phyloP scores from a whole-genome alignment of 1,139 yeast species.

The Suhomyces chickasaworum region DNA sequence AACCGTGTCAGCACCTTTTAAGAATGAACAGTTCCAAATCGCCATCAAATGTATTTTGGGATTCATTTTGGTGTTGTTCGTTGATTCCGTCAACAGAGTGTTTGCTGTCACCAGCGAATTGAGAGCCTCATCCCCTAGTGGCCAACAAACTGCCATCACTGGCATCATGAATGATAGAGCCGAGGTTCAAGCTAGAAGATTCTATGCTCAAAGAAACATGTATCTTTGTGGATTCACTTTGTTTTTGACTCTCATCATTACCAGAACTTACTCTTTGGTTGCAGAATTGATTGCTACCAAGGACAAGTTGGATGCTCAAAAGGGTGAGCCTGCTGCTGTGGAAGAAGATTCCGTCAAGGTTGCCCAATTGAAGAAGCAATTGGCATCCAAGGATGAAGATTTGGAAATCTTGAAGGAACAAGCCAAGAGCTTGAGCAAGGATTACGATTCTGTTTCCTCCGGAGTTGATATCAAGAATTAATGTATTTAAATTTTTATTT shows the following conservation, averaged over 20 bases:
- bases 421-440: constrained; percentile 64
- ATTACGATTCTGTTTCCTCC: constrained; percentile 55
- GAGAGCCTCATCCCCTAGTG: constrained; percentile 28
- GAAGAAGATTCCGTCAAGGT: constrained; percentile 39
- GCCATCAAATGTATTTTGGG: constrained; percentile 81
- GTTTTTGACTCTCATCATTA: constrained; percentile 81
- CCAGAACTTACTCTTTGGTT: constrained; percentile 83
- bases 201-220: constrained; percentile 96
- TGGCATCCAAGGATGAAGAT: constrained; percentile 64
- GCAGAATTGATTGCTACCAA: constrained; percentile 66
- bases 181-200: constrained; percentile 85
- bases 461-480: constrained; percentile 18
- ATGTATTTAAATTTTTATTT: constrained; percentile 1
- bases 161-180: constrained; percentile 58
- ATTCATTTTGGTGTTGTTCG: constrained; percentile 79
- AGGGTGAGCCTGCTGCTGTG: constrained; percentile 22
- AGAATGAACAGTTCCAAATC: constrained; percentile 70
- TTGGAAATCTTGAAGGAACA: constrained; percentile 70
- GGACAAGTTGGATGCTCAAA: constrained; percentile 59
- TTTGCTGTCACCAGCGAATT: constrained; percentile 69
- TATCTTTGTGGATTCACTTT: constrained; percentile 94
- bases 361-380: constrained; percentile 51
- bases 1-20: constrained; percentile 68
- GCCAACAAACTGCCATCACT: constrained; percentile 18
- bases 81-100: constrained; percentile 88